Base-by-base conservation (phyloP, 192 early-diverging fungal species). In the Coemansia brasiliensis region DNA sequence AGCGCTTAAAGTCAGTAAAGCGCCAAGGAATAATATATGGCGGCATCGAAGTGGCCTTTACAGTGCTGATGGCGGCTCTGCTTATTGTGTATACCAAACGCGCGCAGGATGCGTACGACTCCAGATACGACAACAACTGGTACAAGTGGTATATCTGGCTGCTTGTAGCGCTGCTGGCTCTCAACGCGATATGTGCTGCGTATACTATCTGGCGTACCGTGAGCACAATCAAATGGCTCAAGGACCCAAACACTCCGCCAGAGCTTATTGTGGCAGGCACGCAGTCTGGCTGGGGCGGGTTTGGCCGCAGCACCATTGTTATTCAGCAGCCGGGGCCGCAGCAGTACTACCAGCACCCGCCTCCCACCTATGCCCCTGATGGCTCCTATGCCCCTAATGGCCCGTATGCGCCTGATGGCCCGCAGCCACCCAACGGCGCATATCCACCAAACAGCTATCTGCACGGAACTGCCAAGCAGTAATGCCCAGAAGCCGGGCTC, bases 131-230 rank as follows among this genome's bases (percentile, higher is more conserved):
- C 56, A 29, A 42, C 37, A 49, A 59, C 48, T 77, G 74, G 74
- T 70, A 70, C 60, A 53, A 38, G 17, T 77, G 74, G 74, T 77
- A 77, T 43, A 70, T 77, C 20, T 68, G 74, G 3, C 68, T 77
- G 50, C 68, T 77, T 11, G 69, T 77, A 39, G 74, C 59, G 12
- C 57, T 77, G 54, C 68, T 77, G n/a, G 67, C 63, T n/a, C 21
- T 77, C 13, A 65, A 77, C 51, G 44, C 59, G 39, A 52, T 77
- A 41, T 48, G 63, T 16, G 57, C 69, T 1, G 59, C 63, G n/a
- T 77, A 62, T 37, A 66, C 64, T 21, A 55, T 67, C 55, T 63
- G 67, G 46, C 63, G 64, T 44, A 63, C 50, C 51, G 10, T 52
- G 35, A 59, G 50, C 8, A 55, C 60, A 16, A 24, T 77, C 25